These are phyloP conservation scores for Triticum dicoccoides DNA, from an alignment of 176 grass and related monocot genomes.

Conservation along the genomic window DNA sequence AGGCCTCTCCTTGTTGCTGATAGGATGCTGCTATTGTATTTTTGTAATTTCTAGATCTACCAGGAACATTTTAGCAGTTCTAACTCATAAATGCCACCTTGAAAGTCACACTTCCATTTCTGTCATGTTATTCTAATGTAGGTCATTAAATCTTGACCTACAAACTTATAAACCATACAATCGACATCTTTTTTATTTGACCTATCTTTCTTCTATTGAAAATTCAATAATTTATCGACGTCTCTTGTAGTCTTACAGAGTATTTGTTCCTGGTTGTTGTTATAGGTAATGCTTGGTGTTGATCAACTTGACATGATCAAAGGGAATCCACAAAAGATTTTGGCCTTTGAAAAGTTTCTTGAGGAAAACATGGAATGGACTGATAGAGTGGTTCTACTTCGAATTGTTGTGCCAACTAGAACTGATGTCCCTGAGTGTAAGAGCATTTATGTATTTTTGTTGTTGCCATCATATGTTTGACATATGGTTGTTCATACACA, in stretches of 20 bases:
- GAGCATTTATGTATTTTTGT: no score
- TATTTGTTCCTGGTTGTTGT: slow-evolving; percentile 30
- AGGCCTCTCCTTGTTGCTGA: neutral
- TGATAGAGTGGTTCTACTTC: slow-evolving; percentile 87
- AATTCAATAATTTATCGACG: no score
- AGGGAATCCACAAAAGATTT: slow-evolving; percentile 98
- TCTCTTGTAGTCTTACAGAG: neutral
- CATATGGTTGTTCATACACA: no score
- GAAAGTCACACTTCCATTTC: neutral
- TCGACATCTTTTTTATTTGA: no score
- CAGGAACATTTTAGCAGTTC: neutral
- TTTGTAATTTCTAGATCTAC: neutral
- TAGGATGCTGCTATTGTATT: neutral
- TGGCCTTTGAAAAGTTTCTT: slow-evolving; percentile 99
- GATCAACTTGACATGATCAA: slow-evolving; percentile 99
- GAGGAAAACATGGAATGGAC: slow-evolving; percentile 59
- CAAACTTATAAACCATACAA: no score
- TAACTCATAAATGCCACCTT: neutral
- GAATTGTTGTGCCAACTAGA: slow-evolving; percentile 96
- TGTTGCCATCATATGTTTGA: no score
- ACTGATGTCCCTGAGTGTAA: slow-evolving; percentile 24
- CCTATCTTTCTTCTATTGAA: no score
- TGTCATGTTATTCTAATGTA: neutral
- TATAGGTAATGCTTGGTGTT: slow-evolving; percentile 97
- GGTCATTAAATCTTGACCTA: no score